Evolutionary conservation across 208 protist genomes (phyloP).

Genomic region (Trypanosomatidae sp.): DNA sequence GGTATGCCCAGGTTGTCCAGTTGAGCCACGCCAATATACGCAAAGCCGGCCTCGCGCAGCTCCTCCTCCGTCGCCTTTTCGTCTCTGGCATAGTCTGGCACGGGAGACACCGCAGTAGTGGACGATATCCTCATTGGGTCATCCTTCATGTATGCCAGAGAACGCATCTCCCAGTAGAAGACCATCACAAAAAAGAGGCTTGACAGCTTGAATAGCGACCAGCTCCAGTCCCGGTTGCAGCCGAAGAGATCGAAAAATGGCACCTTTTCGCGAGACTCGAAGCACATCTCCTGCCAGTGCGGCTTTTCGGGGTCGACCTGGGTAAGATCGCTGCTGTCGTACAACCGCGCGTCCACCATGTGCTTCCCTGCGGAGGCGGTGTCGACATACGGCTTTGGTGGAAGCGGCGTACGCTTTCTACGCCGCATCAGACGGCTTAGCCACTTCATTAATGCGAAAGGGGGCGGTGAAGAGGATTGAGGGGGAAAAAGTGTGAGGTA

Average conservation of each 20-base stretch:
- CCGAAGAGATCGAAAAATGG: constrained; percentile 90
- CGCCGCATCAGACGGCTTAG: constrained; percentile 42
- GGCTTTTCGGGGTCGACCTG: constrained; percentile 87
- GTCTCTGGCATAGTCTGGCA: constrained; percentile 78
- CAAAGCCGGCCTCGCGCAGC: constrained; percentile 71
- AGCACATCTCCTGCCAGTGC: constrained; percentile 85
- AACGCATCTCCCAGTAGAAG: constrained; percentile 75
- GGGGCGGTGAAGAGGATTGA: neutral
- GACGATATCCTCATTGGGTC: constrained; percentile 49
- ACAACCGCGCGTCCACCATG: constrained; percentile 73
- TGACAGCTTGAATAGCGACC: constrained; percentile 79
- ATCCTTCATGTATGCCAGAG: constrained; percentile 55
- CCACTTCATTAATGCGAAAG: constrained; percentile 60
- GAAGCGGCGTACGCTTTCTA: constrained; percentile 58
- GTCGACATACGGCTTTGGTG: constrained; percentile 90
- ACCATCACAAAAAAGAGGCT: constrained; percentile 50
- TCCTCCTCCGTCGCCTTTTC: constrained; percentile 84
- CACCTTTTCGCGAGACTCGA: constrained; percentile 71
- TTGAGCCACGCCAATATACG: constrained; percentile 78
- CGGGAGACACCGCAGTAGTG: constrained; percentile 63
- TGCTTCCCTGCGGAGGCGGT: constrained; percentile 49
- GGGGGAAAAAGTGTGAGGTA: neutral
- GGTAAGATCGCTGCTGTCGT: constrained; percentile 63
- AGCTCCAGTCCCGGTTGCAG: constrained; percentile 90
- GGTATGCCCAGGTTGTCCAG: constrained; percentile 70